Percentiles rank a stretch among this genome's conserved stretches.
phyloP scores from a whole-genome alignment of 176 grass and related monocot genomes.

The Rhynchospora breviuscula region DNA sequence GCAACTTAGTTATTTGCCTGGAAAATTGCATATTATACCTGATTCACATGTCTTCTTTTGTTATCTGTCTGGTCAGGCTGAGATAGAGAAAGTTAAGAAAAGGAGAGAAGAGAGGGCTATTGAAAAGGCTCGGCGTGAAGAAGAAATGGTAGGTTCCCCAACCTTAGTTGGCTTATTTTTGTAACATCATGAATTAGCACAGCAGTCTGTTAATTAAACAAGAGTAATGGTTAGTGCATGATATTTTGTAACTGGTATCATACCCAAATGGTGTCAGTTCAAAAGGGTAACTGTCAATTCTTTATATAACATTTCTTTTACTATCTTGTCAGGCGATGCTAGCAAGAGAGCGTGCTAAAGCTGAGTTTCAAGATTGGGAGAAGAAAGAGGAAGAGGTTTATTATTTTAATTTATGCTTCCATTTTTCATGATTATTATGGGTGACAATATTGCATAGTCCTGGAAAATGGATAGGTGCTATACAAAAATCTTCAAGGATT shows the following conservation, averaged over 20 bases:
- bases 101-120: conserved; percentile 96
- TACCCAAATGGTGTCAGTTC: not conserved
- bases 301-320: conserved; percentile 13
- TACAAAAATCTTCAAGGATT: not conserved
- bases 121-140: conserved; percentile 95
- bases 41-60: not conserved
- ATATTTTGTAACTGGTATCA: not conserved
- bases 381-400: conserved; percentile 99
- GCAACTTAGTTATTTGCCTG: not conserved
- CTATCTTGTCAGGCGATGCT: conserved; percentile 56
- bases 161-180: conserved; percentile 7
- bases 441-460: not conserved
- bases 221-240: not conserved
- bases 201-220: not conserved
- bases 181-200: not conserved
- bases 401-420: not conserved
- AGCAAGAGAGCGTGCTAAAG: conserved; percentile 84
- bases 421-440: not conserved
- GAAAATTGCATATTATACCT: not conserved
- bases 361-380: conserved; percentile 98
- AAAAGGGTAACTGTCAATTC: not conserved
- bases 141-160: conserved; percentile 68
- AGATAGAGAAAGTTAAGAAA: conserved; percentile 99
- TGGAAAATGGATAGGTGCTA: not conserved
- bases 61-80: conserved; percentile 49